Conservation (phyloP, 2,329 filamentous ascomycete genomes). For the Colletotrichum destructivum region DNA sequence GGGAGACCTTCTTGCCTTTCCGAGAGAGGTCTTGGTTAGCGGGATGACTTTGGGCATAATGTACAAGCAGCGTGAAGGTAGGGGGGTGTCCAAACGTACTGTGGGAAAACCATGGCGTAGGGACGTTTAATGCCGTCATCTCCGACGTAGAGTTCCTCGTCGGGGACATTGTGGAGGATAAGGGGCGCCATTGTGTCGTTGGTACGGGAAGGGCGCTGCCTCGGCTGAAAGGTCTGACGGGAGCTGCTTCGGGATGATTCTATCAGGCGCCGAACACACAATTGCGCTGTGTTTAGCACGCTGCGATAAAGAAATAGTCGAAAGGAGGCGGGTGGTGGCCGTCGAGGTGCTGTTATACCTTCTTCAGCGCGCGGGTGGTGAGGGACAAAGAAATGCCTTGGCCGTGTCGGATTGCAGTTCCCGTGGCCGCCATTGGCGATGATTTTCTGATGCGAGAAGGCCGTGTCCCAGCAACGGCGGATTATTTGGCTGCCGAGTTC, state of each 20-base stretch:
- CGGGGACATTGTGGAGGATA: slow-evolving; percentile 78
- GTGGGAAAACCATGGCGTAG: slow-evolving; percentile 77
- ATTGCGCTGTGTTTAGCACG: slow-evolving; percentile 1
- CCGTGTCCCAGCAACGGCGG: slow-evolving; percentile 38
- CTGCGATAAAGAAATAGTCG: not conserved
- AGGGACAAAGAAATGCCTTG: slow-evolving; percentile 21
- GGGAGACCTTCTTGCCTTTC: slow-evolving; percentile 69
- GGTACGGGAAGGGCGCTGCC: slow-evolving; percentile 49
- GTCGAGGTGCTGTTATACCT: slow-evolving; percentile 39
- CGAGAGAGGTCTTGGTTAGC: slow-evolving; percentile 29
- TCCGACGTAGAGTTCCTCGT: slow-evolving; percentile 77
- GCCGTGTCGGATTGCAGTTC: slow-evolving; percentile 5
- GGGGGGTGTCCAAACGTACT: slow-evolving; percentile 59
- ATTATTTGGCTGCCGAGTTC: slow-evolving; percentile 13
- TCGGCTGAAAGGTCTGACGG: not conserved
- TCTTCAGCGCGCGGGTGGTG: slow-evolving; percentile 17
- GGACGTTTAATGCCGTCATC: slow-evolving; percentile 76
- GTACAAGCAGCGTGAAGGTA: not conserved
- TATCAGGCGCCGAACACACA: not conserved
- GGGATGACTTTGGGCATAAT: slow-evolving; percentile 14
- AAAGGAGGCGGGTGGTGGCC: slow-evolving; percentile 9
- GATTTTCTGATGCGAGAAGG: slow-evolving; percentile 37
- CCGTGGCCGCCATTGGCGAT: slow-evolving; percentile 23
- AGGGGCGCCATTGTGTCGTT: slow-evolving; percentile 70
- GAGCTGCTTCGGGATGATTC: slow-evolving; percentile 21